Base-by-base conservation (phyloP, 805 yeast species). In the Candida caryicola region DNA sequence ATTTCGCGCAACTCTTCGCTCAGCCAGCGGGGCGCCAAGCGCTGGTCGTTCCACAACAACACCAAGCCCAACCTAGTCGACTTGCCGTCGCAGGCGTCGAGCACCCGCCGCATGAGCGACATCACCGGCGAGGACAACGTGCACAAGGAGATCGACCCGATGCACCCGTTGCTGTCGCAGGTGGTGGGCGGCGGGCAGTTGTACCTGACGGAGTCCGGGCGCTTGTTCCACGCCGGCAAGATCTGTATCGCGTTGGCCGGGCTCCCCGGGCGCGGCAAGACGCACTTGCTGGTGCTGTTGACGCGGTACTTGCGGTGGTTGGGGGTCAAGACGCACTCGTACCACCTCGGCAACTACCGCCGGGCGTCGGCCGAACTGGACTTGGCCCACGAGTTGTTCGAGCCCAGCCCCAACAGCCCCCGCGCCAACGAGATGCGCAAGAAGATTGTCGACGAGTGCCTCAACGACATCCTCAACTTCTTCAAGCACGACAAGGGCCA, bases 281-380 rank as follows among this genome's bases (percentile, higher is more conserved):
- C 99, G 1, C 88, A 89, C 57, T 71, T 91, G 35, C 84, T 96
- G 4, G 97, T 91, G 28, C 82, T 95, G 10, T 72, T 93, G 46
- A 88, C 96, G 3, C 76, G 99, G 41, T 93, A 90, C 60, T 70
- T 95, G 49, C 76, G 97, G 52, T 93, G 99, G 99, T 69, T 93
- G 31, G 99, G 99, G 4, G 98, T 93, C 15, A 82, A 85, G 54
- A 82, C 96, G 1, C 90, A 88, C 51, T 79, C 88, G 19, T 91
- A 87, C 66, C 98, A 91, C 62, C 76, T 90, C 44, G 93, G 96
- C 17, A 95, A 93, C 59, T 91, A 90, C 56, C 76, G 97, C 52
- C 75, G 96, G 45, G 69, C 69, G 15, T 57, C 59, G 14, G 70
- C 75, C 12, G 73, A 69, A 37, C 71, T 71, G 39, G 76, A 62